Base-by-base conservation (phyloP, 257 asterid species). In the Ligustrum vulgare region DNA sequence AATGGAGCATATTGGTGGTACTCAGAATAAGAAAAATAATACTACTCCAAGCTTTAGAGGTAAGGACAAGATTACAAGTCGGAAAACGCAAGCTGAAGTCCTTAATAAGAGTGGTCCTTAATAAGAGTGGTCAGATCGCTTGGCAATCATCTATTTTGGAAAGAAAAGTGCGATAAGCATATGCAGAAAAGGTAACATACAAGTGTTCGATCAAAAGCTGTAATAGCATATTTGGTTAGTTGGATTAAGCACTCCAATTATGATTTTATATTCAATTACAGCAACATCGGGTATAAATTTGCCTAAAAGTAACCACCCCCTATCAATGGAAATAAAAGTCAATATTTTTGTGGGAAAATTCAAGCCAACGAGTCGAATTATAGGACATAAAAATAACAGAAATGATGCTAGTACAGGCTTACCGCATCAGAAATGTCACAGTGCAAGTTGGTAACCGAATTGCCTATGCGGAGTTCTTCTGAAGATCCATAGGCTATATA, bases 381-480 rank as follows among this genome's bases (percentile, higher is more conserved):
- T 43, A 33, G 22, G 16, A 74, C 62, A 63, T 36, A 45, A 77
- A 67, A 73, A 51, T 13, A 56, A 60, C 32, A 62, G 63, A 2
- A 34, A 47, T 75, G 39, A n/a, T 15, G 65, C 45, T 39, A 75
- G 51, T 51, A 75, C 67, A 75, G 73, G 80, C 84, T 45, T 87
- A 92, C 96, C 89, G 97, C 97, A 81, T 92, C 96, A 79, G 97
- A 90, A 74, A 91, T 79, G 81, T 91, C 97, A 39, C 93, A 90
- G 77, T 91, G 96, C 84, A 92, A 89, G 80, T 92, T 92, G 28
- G 97, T 74, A 73, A 90, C 94, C 0, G 97, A 89, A 80, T 88
- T 96, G 11, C 98, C 98, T 73, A 82, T 79, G n/a, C 94, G 92
- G 45, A 89, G 94, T 77, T 91, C 97, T 84, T 88, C 87, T 4